Base-by-base conservation (phyloP, 1,284 basidiomycete genomes). In the Pseudozyma sp. region DNA sequence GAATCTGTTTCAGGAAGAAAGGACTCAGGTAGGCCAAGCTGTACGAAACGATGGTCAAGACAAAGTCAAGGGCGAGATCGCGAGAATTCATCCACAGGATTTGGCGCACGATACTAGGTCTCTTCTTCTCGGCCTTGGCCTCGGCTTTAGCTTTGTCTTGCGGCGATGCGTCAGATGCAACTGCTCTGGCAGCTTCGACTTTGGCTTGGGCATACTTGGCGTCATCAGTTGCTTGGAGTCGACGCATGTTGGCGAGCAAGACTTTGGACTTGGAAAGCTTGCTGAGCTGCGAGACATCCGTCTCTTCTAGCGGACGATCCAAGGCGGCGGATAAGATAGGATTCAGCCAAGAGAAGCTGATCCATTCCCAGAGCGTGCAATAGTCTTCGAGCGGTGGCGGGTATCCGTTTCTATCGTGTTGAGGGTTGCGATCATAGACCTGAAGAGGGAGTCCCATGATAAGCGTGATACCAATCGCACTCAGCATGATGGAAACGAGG, bases 331-430 rank as follows among this genome's bases (percentile, higher is more conserved):
- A 21, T 40, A 79, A 59, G 25, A 79, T 50, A 7, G 69, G 66
- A 13, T 90, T 89, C 49, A 94, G 88, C 86, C 93, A 94, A 2
- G 89, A 88, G 83, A 93, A 93, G 1, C 89, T 90, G 55, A 89
- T 87, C 91, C 92, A 93, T n/a, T 89, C 87, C 89, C 90, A 91
- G 14, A 94, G 86, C n/a, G 88, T 90, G 45, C 90, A 91, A 60
- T 88, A 87, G 80, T 94, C 92, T 84, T 94, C 92, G 4, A 90
- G 88, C 88, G 44, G 90, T 79, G n/a, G 87, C 83, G 58, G 85
- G 36, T 58, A 65, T n/a, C 68, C 67, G 19, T 59, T 50, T 4
- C 61, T 40, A 13, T 63, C 69, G 39, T 68, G 34, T 39, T 59
- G 56, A 4, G 71, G 71, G 36, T 62, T 56, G 11, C 45, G 57